Evolutionary conservation across 306 rosid genomes (phyloP).

Genomic region (Lathyrus sativus): DNA sequence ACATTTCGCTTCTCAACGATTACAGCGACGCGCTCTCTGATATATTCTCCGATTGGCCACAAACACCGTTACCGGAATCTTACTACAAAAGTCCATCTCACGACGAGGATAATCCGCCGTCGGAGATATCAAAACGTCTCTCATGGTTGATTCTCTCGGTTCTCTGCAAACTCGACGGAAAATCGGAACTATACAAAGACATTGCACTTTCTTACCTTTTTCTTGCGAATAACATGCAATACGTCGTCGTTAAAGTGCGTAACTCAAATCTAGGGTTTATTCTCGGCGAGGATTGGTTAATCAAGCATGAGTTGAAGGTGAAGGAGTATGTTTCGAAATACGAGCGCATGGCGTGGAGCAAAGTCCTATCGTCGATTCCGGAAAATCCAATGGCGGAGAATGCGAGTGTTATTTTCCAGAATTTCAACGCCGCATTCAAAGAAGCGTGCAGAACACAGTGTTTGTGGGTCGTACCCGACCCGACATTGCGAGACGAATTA

Average conservation of each 20-base stretch:
- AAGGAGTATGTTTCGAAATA: conserved; percentile 68
- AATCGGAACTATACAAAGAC: conserved; percentile 66
- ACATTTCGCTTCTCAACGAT: conserved; percentile 62
- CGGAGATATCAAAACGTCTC: conserved; percentile 49
- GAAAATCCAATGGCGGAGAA: conserved; percentile 60
- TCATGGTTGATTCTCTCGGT: conserved; percentile 74
- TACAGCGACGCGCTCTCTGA: conserved; percentile 55
- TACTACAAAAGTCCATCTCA: conserved; percentile 43
- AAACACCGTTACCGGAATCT: conserved; percentile 69
- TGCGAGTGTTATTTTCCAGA: conserved; percentile 42
- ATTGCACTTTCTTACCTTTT: conserved; percentile 77
- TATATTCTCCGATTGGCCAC: conserved; percentile 64
- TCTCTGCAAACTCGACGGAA: conserved; percentile 84
- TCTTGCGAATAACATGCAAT: conserved; percentile 89
- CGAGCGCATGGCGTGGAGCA: conserved; percentile 79
- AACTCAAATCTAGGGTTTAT: conserved; percentile 55
- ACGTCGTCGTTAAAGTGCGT: conserved; percentile 67
- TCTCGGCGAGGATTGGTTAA: conserved; percentile 68
- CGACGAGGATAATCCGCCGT: conserved; percentile 28
- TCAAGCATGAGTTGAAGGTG: conserved; percentile 65
- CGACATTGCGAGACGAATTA: conserved; percentile 61
- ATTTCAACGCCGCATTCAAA: conserved; percentile 50
- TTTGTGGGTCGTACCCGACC: conserved; percentile 68
- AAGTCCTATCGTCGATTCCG: conserved; percentile 53
- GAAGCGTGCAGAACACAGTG: conserved; percentile 56